Conservation (phyloP, 129 eudicot genomes). For the Logfia minima region DNA sequence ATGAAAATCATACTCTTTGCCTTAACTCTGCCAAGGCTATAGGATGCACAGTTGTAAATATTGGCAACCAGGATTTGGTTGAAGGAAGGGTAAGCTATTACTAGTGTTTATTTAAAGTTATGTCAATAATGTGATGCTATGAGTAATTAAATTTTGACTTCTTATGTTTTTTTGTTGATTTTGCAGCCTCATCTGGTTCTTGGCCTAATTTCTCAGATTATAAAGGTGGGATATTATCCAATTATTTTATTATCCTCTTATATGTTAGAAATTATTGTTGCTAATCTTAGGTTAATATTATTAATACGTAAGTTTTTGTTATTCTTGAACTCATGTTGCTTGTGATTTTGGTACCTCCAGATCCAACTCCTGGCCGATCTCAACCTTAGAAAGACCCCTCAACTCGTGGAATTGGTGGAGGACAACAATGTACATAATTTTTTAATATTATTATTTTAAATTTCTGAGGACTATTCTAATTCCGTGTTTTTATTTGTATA, state of each 20-base stretch:
- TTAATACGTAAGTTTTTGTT: neutral
- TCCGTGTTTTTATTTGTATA: neutral
- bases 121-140: constrained; percentile 8
- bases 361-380: constrained; percentile 94
- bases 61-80: constrained; percentile 82
- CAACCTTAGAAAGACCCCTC: constrained; percentile 94
- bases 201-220: constrained; percentile 88
- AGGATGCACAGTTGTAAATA: constrained; percentile 97
- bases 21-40: constrained; percentile 99
- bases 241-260: neutral
- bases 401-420: constrained; percentile 88
- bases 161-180: neutral
- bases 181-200: constrained; percentile 93
- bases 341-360: constrained; percentile 42
- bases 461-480: neutral
- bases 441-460: neutral
- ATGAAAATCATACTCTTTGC: constrained; percentile 94
- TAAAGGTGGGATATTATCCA: constrained; percentile 52
- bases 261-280: neutral
- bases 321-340: constrained; percentile 12
- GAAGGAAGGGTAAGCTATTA: constrained; percentile 76
- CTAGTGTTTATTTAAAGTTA: neutral
- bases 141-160: constrained; percentile 14
- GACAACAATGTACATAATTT: constrained; percentile 56
- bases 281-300: constrained; percentile 6